phyloP scores from a whole-genome alignment of 768 basidiomycete genomes.

The Lactarius deliciosus region DNA sequence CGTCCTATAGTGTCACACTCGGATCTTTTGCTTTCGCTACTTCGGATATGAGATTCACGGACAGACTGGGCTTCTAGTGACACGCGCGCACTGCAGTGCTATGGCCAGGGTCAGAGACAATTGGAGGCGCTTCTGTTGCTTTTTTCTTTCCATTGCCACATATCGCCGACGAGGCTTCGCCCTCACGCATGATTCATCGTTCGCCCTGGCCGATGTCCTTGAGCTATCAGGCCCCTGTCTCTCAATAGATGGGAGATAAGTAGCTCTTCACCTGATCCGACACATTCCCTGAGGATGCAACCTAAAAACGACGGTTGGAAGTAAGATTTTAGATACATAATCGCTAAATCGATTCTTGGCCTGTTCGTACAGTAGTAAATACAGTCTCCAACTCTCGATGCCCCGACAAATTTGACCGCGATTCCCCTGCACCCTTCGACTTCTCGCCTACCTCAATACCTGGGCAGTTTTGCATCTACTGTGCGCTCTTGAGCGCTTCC shows the following conservation, averaged over 20 bases:
- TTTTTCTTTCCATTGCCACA: no score
- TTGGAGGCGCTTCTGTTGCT: no score
- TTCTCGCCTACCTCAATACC: neutral
- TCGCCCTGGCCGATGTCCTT: no score
- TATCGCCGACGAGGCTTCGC: no score
- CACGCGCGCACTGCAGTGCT: no score
- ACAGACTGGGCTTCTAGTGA: no score
- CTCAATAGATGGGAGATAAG: neutral
- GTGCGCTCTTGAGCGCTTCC: slow-evolving; percentile 8
- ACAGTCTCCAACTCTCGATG: slow-evolving; percentile 1
- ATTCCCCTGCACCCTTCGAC: neutral
- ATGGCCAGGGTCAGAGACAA: no score
- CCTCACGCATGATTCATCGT: no score
- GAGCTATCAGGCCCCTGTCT: no score
- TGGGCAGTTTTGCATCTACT: neutral
- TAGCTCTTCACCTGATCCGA: neutral
- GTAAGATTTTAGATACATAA: neutral
- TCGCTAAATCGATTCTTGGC: neutral
- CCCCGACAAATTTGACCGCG: neutral
- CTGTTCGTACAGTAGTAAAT: neutral
- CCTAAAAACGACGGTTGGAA: neutral
- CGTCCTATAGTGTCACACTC: no score
- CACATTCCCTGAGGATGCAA: neutral
- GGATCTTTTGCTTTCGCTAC: neutral
- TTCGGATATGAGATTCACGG: neutral